These are phyloP conservation scores for Brassica balearica DNA, from an alignment of 441 rosid species.

Conservation along the genomic window DNA sequence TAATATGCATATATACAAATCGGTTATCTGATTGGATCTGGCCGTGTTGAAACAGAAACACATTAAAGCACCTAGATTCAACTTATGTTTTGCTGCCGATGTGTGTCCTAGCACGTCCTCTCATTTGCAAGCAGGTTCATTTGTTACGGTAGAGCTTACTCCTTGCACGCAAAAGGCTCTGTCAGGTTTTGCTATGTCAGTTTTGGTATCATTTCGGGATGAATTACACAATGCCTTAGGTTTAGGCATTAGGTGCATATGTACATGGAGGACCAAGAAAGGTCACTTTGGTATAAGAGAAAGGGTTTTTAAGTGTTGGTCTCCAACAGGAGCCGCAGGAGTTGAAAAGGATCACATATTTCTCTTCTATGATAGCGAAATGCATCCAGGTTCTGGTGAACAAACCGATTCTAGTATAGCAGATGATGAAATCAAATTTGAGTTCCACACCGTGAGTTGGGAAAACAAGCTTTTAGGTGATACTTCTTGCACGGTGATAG, in stretches of 20 bases:
- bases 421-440: not conserved
- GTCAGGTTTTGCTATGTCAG: not conserved
- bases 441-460: constrained; percentile 25
- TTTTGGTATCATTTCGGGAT: not conserved
- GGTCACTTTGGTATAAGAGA: not conserved
- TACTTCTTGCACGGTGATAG: not conserved
- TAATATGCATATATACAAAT: not conserved
- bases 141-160: not conserved
- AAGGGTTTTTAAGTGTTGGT: not conserved
- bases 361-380: not conserved
- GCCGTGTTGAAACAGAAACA: not conserved
- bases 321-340: not conserved
- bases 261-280: not conserved
- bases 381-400: not conserved
- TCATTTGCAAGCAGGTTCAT: not conserved
- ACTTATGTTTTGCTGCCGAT: not conserved
- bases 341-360: constrained; percentile 12
- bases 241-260: not conserved
- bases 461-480: constrained; percentile 11
- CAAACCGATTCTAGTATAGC: not conserved
- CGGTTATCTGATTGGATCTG: not conserved
- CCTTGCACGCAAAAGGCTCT: not conserved
- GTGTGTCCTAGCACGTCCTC: not conserved
- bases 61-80: not conserved
- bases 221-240: not conserved